Conservation (phyloP, 129 eudicot species). For the Sambucus nigra region DNA sequence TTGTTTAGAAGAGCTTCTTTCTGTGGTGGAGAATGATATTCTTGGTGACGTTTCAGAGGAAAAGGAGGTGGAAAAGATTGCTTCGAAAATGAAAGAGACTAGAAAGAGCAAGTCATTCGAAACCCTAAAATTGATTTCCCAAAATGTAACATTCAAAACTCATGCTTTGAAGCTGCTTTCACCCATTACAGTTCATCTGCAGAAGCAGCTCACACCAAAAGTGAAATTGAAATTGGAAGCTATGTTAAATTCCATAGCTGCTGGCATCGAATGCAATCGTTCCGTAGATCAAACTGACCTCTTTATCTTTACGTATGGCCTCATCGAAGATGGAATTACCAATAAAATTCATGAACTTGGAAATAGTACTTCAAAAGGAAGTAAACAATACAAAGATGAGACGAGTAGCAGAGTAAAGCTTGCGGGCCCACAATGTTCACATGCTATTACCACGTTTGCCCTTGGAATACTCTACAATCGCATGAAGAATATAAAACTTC, state of each 20-base stretch:
- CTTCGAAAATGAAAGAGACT: constrained; percentile 97
- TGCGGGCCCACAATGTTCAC: constrained; percentile 35
- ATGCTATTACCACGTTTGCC: constrained; percentile 68
- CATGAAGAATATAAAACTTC: constrained; percentile 42
- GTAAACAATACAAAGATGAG: constrained; percentile 11
- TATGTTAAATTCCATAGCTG: constrained; percentile 72
- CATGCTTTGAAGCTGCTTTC: constrained; percentile 72
- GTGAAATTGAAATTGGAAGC: constrained; percentile 53
- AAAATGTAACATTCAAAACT: constrained; percentile 56
- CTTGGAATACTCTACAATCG: constrained; percentile 50
- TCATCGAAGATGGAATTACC: constrained; percentile 41
- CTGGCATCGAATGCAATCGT: constrained; percentile 65
- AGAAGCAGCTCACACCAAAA: constrained; percentile 63
- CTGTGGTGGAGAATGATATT: constrained; percentile 58
- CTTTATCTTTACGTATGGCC: constrained; percentile 47
- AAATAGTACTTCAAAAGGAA: background rate
- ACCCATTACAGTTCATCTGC: constrained; percentile 43
- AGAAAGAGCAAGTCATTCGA: constrained; percentile 75
- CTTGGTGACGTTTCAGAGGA: constrained; percentile 86
- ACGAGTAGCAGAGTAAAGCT: constrained; percentile 13
- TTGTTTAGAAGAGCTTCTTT: constrained; percentile 69
- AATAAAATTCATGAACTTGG: constrained; percentile 17
- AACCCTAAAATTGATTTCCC: constrained; percentile 64
- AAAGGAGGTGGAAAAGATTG: constrained; percentile 87
- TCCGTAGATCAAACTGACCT: constrained; percentile 55